Conservation (phyloP, 2,329 filamentous ascomycete genomes). For the Fusarium albidum region DNA sequence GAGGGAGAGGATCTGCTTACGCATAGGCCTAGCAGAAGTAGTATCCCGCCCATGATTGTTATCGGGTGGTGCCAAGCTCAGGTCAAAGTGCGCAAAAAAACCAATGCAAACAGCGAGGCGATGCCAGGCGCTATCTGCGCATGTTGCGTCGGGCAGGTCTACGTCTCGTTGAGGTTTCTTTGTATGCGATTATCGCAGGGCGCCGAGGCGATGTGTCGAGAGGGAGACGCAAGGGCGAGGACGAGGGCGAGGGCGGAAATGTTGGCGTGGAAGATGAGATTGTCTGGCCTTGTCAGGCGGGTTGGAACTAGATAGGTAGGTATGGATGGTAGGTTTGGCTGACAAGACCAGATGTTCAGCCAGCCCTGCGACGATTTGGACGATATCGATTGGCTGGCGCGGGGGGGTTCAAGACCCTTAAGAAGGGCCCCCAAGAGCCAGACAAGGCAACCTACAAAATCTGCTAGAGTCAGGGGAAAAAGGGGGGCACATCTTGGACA, state of each 20-base stretch:
- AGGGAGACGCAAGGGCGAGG: conserved; percentile 18
- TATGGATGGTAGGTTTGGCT: conserved; percentile 12
- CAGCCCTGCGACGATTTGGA: conserved; percentile 35
- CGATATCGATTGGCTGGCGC: conserved; percentile 37
- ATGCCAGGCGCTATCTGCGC: conserved; percentile 33
- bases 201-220: conserved; percentile 10
- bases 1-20: conserved; percentile 41
- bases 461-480: conserved; percentile 12
- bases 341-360: conserved; percentile 14
- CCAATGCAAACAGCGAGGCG: conserved; percentile 15
- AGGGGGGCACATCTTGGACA: neutral
- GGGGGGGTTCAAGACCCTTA: conserved; percentile 34
- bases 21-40: conserved; percentile 52
- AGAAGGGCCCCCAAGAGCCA: conserved; percentile 12
- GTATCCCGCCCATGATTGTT: conserved; percentile 49
- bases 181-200: conserved; percentile 15
- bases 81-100: conserved; percentile 18
- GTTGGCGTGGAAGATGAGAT: conserved; percentile 31
- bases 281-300: conserved; percentile 30
- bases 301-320: neutral
- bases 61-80: conserved; percentile 20
- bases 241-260: conserved; percentile 19
- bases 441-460: conserved; percentile 11
- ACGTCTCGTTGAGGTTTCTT: conserved; percentile 3
- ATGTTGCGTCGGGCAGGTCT: conserved; percentile 27